Base-by-base conservation (phyloP, 306 rosid species). In the Vachellia collinsii region DNA sequence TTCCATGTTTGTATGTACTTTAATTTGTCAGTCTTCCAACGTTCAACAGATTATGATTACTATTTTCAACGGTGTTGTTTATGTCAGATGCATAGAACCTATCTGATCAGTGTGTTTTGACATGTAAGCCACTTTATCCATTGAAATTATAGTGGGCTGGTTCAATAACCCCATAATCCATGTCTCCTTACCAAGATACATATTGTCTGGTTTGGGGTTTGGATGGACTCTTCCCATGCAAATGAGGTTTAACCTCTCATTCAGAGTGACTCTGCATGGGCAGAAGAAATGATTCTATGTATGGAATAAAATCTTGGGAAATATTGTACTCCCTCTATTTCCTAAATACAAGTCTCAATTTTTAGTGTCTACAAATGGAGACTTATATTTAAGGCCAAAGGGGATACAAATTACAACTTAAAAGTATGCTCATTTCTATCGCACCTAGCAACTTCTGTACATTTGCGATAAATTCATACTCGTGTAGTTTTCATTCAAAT, bases 51-150 rank as follows among this genome's bases (percentile, higher is more conserved):
- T 79, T 46, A 83, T 76, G 34, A 71, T 78, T 79, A 67, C 83
- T 56, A 68, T 81, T 88, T 84, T 82, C 83, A 85, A 80, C 74
- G 39, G 66, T 77, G 77, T 72, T 79, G 84, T 79, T 80, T 83
- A 56, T 54, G 61, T 54, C 62, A 54, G 29, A 54, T 19, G 23
- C 62, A n/a, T n/a, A 54, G n/a, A 54, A 54, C 11, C 62, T n/a
- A n/a, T n/a, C 25, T 17, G 23, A 1, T n/a, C 23, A n/a, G 25
- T 7, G 62, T 54, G 11, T 42, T 42, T 42, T 6, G 46, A 7
- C 1, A 6, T 42, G 46, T 42, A 7, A 42, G 46, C 25, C 5
- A 3, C 25, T 54, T 1, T n/a, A n/a, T 54, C 0, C 62, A 54
- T n/a, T 54, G 61, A 54, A 54, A n/a, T 42, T 0, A 42, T 54